phyloP scores from a whole-genome alignment of 2,329 filamentous ascomycete species.

The Trichoderma sp. region DNA sequence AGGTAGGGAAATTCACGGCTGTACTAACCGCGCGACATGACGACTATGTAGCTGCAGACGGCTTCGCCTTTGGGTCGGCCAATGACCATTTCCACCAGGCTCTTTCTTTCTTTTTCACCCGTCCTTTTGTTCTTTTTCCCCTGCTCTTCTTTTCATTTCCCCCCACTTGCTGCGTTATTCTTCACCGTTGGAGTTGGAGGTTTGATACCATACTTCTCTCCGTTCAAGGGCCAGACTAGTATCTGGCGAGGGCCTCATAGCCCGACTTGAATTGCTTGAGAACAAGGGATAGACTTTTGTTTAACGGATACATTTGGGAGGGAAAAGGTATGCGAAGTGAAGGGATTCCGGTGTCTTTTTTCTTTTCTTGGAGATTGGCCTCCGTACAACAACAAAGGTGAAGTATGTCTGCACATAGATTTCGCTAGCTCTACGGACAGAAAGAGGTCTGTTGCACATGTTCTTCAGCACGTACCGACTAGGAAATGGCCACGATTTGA shows the following conservation, averaged over 20 bases:
- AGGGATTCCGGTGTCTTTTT: slow-evolving; percentile 3
- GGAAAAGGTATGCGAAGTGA: neutral
- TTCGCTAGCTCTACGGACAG: slow-evolving; percentile 1
- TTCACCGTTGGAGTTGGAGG: neutral
- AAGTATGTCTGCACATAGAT: slow-evolving; percentile 29
- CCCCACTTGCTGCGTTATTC: neutral
- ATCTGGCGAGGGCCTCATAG: neutral
- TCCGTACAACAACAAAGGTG: slow-evolving; percentile 20
- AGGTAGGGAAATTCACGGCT: slow-evolving; percentile 10
- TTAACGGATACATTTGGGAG: neutral
- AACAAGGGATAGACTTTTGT: slow-evolving; percentile 9
- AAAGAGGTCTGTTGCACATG: slow-evolving; percentile 5
- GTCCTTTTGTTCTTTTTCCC: neutral
- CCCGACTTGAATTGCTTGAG: slow-evolving; percentile 5
- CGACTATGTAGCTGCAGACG: slow-evolving; percentile 18
- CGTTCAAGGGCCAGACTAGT: slow-evolving; percentile 12
- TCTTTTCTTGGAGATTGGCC: slow-evolving; percentile 1
- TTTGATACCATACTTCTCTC: slow-evolving; percentile 3
- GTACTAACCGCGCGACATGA: slow-evolving; percentile 15
- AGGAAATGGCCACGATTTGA: neutral
- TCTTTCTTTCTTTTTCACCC: neutral
- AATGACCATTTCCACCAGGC: neutral
- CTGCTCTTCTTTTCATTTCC: neutral
- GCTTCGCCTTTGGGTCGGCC: neutral
- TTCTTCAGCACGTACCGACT: slow-evolving; percentile 4